phyloP scores from a whole-genome alignment of 2,329 filamentous ascomycete genomes.

The Stagonosporopsis vannaccii region DNA sequence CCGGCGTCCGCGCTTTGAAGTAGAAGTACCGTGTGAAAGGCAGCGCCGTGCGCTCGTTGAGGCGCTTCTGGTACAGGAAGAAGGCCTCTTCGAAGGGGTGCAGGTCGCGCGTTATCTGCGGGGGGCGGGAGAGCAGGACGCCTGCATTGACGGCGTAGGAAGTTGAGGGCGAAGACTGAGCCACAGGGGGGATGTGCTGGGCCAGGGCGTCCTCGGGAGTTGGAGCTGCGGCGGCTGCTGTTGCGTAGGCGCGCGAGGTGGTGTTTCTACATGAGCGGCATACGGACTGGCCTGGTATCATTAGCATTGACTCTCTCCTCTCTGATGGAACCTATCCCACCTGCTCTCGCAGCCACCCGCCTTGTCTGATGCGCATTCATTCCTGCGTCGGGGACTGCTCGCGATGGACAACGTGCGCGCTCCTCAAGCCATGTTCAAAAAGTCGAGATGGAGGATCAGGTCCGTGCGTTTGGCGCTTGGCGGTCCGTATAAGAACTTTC shows the following conservation, averaged over 20 bases:
- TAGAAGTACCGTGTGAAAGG: slow-evolving; percentile 93
- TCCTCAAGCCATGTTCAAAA: slow-evolving; percentile 25
- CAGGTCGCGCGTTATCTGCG: slow-evolving; percentile 82
- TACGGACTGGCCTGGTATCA: slow-evolving; percentile 50
- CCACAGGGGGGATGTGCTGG: slow-evolving; percentile 45
- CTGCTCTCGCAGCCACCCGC: slow-evolving; percentile 51
- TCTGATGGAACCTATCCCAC: slow-evolving; percentile 30
- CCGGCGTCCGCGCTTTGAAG: slow-evolving; percentile 88
- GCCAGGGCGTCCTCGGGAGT: slow-evolving; percentile 42
- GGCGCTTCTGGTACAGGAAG: slow-evolving; percentile 95
- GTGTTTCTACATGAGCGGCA: slow-evolving; percentile 56
- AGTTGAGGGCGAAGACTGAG: slow-evolving; percentile 51
- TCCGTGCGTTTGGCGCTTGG: not conserved
- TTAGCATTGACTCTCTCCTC: slow-evolving; percentile 28
- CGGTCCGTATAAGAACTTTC: slow-evolving; percentile 27
- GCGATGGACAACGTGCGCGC: slow-evolving; percentile 2
- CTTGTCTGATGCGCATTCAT: slow-evolving; percentile 57
- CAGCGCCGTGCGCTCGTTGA: slow-evolving; percentile 89
- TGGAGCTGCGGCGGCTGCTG: slow-evolving; percentile 47
- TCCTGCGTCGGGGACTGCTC: slow-evolving; percentile 16
- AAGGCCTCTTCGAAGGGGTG: slow-evolving; percentile 90
- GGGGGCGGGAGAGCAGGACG: slow-evolving; percentile 86
- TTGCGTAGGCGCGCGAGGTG: slow-evolving; percentile 47
- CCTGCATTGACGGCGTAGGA: slow-evolving; percentile 63
- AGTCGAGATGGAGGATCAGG: slow-evolving; percentile 33